Evolutionary conservation across 768 basidiomycete species (phyloP), one percentile per base, ranked within the genome.

Genomic region (Russula ochroleuca): DNA sequence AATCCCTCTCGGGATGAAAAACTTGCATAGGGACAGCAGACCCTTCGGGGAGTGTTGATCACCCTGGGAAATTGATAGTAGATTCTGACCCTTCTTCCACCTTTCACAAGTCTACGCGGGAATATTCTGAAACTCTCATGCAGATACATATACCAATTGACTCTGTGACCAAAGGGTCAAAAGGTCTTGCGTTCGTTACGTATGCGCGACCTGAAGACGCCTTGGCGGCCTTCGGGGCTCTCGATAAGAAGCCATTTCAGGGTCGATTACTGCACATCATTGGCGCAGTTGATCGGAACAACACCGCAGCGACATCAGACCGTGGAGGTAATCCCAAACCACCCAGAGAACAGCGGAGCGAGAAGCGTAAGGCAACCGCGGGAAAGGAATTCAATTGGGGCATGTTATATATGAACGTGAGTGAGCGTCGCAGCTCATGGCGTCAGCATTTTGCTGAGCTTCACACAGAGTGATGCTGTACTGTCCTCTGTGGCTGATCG

Each of bases 381-480:
- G 87, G 87, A 37, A 86, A 86, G 66, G 89, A 88, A 61, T 94
- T 94, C 71, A 93, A 92, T 73, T 96, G 93, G 94, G 85, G 87
- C 57, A 89, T 94, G 81, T 73, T 98, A 61, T 98, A 94, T 72
- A 94, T 98, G 92, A 98, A 98, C 80, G 96, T 97, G 78, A 75
- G 92, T 87, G 67, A 64, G 53, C 49, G 25, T 51, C 45, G 19
- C 58, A 61, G 51, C 55, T 69, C 60, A 55, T 57, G 48, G 66
- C 71, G 59, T 71, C 40, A 55, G 55, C 41, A 47, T 23, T 50
- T 66, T 62, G 45, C 69, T 21, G 15, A 72, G 61, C 64, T 47
- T 63, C 65, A 45, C 59, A 41, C 67, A 97, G 95, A 90, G 88
- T 69, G 95, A 99, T 70, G 95, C 97, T 5, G 95, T 98, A 0